Conservation (phyloP, 805 yeast species). For the Barnettozyma botsteinii region DNA sequence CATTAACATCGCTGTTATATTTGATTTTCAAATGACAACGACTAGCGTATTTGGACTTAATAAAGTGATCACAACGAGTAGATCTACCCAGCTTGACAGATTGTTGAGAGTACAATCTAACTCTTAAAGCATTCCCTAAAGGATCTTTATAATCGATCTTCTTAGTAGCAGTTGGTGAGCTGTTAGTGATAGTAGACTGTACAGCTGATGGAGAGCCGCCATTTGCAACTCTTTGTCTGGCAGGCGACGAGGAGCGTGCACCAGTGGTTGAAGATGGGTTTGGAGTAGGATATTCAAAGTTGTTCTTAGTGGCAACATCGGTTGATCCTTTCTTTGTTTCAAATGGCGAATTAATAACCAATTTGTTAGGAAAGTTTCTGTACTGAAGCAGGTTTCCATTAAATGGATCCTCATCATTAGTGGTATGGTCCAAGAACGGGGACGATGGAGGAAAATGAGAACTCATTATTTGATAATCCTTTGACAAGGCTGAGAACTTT, state of each 20-base stretch:
- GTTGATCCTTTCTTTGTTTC: not conserved
- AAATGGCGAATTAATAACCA: slow-evolving; percentile 22
- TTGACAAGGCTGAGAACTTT: no score
- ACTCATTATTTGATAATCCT: no score
- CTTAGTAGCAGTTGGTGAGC: not conserved
- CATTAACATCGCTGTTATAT: slow-evolving; percentile 34
- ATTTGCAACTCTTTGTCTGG: slow-evolving; percentile 11
- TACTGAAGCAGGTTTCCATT: slow-evolving; percentile 9
- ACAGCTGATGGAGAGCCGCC: not conserved
- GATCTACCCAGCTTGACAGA: slow-evolving; percentile 46
- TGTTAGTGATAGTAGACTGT: not conserved
- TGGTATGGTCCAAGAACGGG: slow-evolving; percentile 26
- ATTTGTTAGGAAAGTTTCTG: slow-evolving; percentile 11
- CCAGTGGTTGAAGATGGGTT: slow-evolving; percentile 59
- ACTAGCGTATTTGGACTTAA: slow-evolving; percentile 53
- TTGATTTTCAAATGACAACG: slow-evolving; percentile 56
- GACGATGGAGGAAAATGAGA: slow-evolving; percentile 35
- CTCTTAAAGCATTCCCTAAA: slow-evolving; percentile 12
- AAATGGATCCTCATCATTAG: slow-evolving; percentile 16
- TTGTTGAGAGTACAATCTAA: slow-evolving; percentile 17
- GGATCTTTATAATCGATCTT: slow-evolving; percentile 1
- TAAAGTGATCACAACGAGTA: slow-evolving; percentile 44
- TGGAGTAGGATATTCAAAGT: slow-evolving; percentile 57
- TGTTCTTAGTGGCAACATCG: slow-evolving; percentile 14
- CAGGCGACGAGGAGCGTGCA: slow-evolving; percentile 32